These are phyloP conservation scores for Tolypocladium amazonense DNA, from an alignment of 2,329 filamentous ascomycete genomes.

Conservation along the genomic window DNA sequence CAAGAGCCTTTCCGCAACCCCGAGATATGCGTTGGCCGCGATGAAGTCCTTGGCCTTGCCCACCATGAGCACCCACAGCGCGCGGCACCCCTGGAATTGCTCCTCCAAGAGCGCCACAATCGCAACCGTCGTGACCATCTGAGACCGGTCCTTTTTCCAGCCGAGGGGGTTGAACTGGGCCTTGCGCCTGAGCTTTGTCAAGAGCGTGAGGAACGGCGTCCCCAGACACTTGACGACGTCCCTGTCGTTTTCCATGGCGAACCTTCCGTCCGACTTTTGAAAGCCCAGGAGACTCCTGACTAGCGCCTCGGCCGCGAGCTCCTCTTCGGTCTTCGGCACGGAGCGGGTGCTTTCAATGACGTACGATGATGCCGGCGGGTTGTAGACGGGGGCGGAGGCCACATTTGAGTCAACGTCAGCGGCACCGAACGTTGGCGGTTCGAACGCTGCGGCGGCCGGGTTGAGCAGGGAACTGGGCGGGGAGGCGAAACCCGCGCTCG, in stretches of 20 bases:
- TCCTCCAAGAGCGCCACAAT: background rate
- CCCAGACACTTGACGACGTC: background rate
- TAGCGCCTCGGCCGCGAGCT: background rate
- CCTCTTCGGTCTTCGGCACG: background rate
- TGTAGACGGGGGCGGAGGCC: background rate
- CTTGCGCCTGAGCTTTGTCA: background rate
- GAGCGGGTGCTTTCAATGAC: background rate
- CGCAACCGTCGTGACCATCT: background rate
- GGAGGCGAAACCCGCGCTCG: background rate
- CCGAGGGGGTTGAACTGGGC: background rate
- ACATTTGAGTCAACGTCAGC: background rate
- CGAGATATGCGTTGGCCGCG: background rate
- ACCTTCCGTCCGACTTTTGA: background rate
- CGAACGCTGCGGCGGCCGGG: no score
- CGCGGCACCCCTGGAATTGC: background rate
- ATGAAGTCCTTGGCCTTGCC: background rate
- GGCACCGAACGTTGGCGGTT: background rate
- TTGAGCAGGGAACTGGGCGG: background rate
- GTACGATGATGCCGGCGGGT: background rate
- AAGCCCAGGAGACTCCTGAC: background rate
- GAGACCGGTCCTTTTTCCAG: background rate
- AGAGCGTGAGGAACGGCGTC: background rate
- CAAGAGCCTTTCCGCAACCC: background rate
- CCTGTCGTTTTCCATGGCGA: background rate
- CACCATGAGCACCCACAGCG: slow-evolving; percentile 3